phyloP scores from a whole-genome alignment of 306 rosid species.

The Prinsepia uniflora region DNA sequence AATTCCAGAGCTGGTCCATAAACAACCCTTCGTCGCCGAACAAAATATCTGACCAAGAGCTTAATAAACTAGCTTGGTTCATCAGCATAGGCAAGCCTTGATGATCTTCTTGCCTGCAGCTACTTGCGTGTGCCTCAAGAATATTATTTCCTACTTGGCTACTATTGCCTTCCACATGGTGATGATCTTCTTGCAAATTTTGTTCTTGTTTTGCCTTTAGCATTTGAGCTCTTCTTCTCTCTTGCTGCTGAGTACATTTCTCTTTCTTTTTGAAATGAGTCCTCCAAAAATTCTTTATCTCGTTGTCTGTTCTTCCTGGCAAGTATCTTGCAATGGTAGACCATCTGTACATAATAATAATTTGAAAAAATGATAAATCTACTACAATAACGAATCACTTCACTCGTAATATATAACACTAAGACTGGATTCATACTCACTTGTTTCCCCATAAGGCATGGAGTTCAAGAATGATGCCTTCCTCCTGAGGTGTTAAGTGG shows the following conservation, averaged over 20 bases:
- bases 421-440: constrained; percentile 24
- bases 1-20: constrained; percentile 44
- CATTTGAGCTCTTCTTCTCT: constrained; percentile 27
- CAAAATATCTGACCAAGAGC: constrained; percentile 27
- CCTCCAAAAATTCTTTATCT: constrained; percentile 75
- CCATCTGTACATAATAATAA: constrained; percentile 43
- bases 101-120: constrained; percentile 14
- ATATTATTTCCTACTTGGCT: neutral
- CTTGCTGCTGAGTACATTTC: constrained; percentile 31
- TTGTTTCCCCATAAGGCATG: constrained; percentile 74
- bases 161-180: neutral
- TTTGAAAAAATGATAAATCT: neutral
- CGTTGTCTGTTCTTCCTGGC: constrained; percentile 81
- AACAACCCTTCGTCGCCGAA: constrained; percentile 14
- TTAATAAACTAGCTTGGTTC: constrained; percentile 20
- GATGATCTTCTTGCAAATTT: neutral
- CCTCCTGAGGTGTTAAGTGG: constrained; percentile 56
- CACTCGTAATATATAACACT: too few species aligned
- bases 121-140: neutral
- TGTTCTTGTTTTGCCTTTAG: constrained; percentile 29
- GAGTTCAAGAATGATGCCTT: constrained; percentile 56
- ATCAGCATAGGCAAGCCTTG: constrained; percentile 7
- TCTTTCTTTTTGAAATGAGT: constrained; percentile 59
- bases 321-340: constrained; percentile 71
- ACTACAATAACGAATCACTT: neutral